Percentiles rank a stretch among this genome's conserved stretches.
Conservation (phyloP, 106 monocot species). For the Dendrobium huoshanense region DNA sequence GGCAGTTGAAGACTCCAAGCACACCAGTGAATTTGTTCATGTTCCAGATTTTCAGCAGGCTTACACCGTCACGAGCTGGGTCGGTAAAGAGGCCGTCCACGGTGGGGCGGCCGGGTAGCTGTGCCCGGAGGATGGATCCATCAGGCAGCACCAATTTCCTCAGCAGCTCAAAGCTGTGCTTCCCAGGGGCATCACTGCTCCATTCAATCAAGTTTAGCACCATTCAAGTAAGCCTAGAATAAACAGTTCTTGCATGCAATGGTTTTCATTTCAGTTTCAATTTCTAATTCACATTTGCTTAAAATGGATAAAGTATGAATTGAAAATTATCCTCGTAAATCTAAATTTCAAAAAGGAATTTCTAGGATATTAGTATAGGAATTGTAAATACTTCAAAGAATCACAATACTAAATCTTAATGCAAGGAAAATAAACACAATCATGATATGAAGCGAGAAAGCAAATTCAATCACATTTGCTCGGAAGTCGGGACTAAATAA, state of each 20-base stretch:
- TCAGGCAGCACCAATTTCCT: constrained; percentile 88
- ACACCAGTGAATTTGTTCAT: constrained; percentile 94
- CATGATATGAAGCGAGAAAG: no score
- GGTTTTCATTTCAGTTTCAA: no score
- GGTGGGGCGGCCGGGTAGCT: constrained; percentile 82
- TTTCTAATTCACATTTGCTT: no score
- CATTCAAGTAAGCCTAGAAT: no score
- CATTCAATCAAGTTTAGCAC: not conserved
- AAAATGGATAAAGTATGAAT: not conserved
- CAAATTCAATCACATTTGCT: no score
- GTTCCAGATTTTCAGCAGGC: constrained; percentile 98
- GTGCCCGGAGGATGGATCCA: constrained; percentile 82
- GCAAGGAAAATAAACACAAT: no score
- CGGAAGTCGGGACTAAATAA: no score
- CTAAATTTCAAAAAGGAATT: no score
- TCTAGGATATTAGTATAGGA: no score
- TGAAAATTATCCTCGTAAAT: not conserved
- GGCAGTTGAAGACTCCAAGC: constrained; percentile 94
- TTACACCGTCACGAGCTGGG: constrained; percentile 77
- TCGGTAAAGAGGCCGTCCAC: constrained; percentile 86
- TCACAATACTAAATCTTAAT: no score
- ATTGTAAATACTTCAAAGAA: no score
- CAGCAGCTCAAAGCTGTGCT: constrained; percentile 82
- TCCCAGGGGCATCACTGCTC: constrained; percentile 83
- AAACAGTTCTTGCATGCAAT: no score